Evolutionary conservation across 352 stramenopile species (phyloP), one percentile per base, ranked within the genome.

Genomic region (Pythium graminicola): DNA sequence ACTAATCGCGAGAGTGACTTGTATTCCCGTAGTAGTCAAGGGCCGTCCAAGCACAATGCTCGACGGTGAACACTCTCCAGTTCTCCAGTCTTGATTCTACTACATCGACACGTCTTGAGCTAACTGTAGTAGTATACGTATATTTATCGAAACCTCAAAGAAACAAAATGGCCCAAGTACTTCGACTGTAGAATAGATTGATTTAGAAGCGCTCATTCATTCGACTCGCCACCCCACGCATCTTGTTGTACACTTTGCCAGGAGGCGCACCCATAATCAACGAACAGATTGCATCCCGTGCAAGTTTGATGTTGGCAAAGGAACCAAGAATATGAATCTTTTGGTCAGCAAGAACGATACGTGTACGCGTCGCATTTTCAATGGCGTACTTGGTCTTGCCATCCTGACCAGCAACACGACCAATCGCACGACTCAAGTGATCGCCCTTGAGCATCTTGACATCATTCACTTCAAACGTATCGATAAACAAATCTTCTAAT

Each of bases 201-300:
- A 27, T 4, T 86, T 92, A 97, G 70, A 96, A 98, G 43, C 91
- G 78, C 72, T 98, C 96, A 70, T 96, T 99, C 94, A 99, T 98
- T 69, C 97, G 81, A 67, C 95, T 98, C 33, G 96, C 95, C 35
- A 99, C 97, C 72, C 96, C 98, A 53, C 96, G 89, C 96, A 99
- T 99, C 73, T 99, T 98, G 76, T 99, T 99, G 81, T 99, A 99
- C 53, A 99, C 97, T 73, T 99, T 99, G 58, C 97, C 97, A 19
- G 97, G 97, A 29, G 97, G 97, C 19, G 97, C 96, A 49, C 97
- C 97, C 67, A 99, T 94, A 50, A 95, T 95, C 32, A 94, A 70
- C 57, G 84, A 92, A 62, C 83, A 95, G 48, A 95, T 82, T 14
- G 85, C 83, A 51, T 94, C 83, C 17, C 85, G 86, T n/a, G 97